Base-by-base conservation (phyloP, 768 basidiomycete species). In the Hericium erinaceus region DNA sequence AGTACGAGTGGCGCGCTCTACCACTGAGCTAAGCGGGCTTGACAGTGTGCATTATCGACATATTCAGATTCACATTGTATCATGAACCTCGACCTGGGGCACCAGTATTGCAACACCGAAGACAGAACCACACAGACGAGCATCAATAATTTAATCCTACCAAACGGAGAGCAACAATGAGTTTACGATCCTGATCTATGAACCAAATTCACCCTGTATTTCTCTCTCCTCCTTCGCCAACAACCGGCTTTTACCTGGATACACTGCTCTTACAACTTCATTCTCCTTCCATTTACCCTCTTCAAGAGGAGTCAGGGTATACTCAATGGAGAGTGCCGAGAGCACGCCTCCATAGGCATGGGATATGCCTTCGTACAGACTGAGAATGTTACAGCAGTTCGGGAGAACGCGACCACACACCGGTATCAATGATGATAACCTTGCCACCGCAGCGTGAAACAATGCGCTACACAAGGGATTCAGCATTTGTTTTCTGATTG, bases 341-440 rank as follows among this genome's bases (percentile, higher is more conserved):
- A 97, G 75, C 0, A 82, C 84, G 12, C 95, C 95, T n/a, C 92
- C 94, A 64, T 97, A 98, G 2, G 95, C 95, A 67, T 89, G 90
- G 4, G 92, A 94, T 52, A 95, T 95, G n/a, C 92, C 89, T 88
- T 60, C 38, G 9, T 33, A 33, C 33, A 33, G 33, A 33, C 33
- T 33, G 8, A 33, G 33, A 46, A 9, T 65, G 26, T 65, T 58
- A 59, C n/a, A 57, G 38, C 33, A 16, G 55, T 18, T 15, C 13
- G 33, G 33, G 7, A 33, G 33, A 10, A 0, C 9, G 33, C 9
- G 33, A 33, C 33, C 54, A 60, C 71, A 52, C 51, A 85, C 90
- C 93, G 0, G 95, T 98, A 67, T 99, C 95, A 53, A 99, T 98
- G 59, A 98, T 89, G 63, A 98, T 86, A 48, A 98, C 83, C 64